Evolutionary conservation across 2,329 filamentous ascomycete genomes (phyloP), one percentile per base, ranked within the genome.

Genomic region (Epichloe sibirici): DNA sequence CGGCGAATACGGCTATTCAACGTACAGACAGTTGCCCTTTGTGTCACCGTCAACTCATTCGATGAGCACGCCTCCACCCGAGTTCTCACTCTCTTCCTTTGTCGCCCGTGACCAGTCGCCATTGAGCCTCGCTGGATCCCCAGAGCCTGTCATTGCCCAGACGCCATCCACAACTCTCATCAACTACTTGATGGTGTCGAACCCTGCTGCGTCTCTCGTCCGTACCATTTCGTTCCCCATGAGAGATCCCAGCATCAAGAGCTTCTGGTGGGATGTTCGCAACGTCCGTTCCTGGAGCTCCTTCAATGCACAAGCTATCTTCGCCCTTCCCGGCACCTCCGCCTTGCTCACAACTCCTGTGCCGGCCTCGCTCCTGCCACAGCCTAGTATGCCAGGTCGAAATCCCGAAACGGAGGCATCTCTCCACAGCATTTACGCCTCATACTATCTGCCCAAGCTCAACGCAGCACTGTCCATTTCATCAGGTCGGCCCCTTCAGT

Each of bases 181-280:
- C 60, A 77, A 78, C 56, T 95, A 93, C 69, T 79, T 97, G 47
- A 90, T 86, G 3, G 74, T 78, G 0, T 71, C 86, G 55, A 95
- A 94, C 64, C 90, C 90, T 21, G 84, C 88, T 23, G 86, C 90
- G 17, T 85, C 85, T 42, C 75, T 95, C 37, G 88, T 95, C 39
- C 85, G 85, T 63, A 86, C 85, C 59, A 80, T 91, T 59, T 87
- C 85, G 55, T 83, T 85, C 64, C 82, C 71, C 57, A 74, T 75
- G 62, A 80, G 75, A 57, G 86, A 82, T 66, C 83, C 76, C 62
- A 79, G 76, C 69, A 85, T 78, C 61, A 88, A 85, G 66, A 83
- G 95, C 72, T 95, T 91, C 69, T 97, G 91, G 91, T 96, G 89
- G 87, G 91, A 97, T 63, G 79, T 95, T 54, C 86, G 91, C 59